Percentiles rank a stretch among this genome's conserved stretches.
Evolutionary conservation across 2,329 filamentous ascomycete genomes (phyloP).

Genomic region (Fusarium nygamai): DNA sequence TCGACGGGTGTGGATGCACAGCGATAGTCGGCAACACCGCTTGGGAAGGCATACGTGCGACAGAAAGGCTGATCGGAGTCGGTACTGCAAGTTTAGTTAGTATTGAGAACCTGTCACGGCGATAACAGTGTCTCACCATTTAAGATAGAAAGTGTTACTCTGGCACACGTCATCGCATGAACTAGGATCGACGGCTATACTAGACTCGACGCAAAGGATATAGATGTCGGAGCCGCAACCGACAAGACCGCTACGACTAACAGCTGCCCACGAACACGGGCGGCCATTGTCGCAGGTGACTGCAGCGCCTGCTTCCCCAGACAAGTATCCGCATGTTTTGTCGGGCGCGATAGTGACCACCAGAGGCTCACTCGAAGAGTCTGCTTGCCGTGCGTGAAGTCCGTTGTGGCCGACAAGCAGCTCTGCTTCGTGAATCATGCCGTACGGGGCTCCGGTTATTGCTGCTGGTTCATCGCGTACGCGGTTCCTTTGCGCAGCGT

Average conservation of each 20-base stretch:
- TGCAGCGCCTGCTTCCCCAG: neutral
- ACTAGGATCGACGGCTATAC: neutral
- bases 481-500: neutral
- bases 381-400: neutral
- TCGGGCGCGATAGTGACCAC: neutral
- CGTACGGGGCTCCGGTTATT: neutral
- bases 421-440: neutral
- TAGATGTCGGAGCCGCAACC: neutral
- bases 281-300: neutral
- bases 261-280: neutral
- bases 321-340: neutral
- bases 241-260: neutral
- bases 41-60: neutral
- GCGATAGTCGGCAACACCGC: neutral
- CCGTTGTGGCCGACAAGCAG: neutral
- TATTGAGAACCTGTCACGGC: too few species aligned
- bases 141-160: neutral
- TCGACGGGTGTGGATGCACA: neutral
- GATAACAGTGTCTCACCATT: too few species aligned
- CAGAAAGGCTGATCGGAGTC: neutral
- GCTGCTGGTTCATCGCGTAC: neutral
- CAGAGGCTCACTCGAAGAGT: neutral
- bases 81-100: rapidly evolving
- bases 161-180: neutral
- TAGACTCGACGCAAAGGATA: neutral